Conservation (phyloP, 2,329 filamentous ascomycete species). For the Venturiaceae sp. region DNA sequence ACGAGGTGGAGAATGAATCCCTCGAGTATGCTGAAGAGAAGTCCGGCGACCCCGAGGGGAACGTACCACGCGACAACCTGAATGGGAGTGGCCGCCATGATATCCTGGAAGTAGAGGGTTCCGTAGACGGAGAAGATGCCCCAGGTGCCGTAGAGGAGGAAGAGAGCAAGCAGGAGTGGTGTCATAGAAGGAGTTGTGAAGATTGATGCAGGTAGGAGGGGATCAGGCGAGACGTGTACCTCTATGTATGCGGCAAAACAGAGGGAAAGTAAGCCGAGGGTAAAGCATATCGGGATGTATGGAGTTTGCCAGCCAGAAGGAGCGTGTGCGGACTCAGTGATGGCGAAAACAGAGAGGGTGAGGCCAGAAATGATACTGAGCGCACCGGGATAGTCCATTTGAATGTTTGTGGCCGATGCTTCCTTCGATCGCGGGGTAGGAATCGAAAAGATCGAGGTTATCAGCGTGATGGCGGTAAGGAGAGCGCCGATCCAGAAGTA, state of each 20-base stretch:
- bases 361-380: too few relatives aligned
- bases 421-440: too few relatives aligned
- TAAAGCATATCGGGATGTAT: slow-evolving; percentile 58
- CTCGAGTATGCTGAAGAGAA: slow-evolving; percentile 22
- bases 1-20: slow-evolving; percentile 25
- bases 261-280: slow-evolving; percentile 52
- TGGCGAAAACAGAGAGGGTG: slow-evolving; percentile 66
- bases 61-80: slow-evolving; percentile 24
- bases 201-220: slow-evolving; percentile 59
- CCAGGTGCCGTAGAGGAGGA: slow-evolving; percentile 53
- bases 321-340: slow-evolving; percentile 64
- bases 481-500: slow-evolving; percentile 12
- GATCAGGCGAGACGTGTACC: slow-evolving; percentile 57
- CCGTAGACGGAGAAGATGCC: slow-evolving; percentile 28
- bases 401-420: too few relatives aligned
- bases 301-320: slow-evolving; percentile 62
- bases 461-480: slow-evolving; percentile 21
- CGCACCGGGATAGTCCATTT: too few relatives aligned
- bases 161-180: slow-evolving; percentile 48
- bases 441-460: slow-evolving; percentile 25
- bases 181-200: slow-evolving; percentile 63
- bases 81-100: slow-evolving; percentile 11
- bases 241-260: slow-evolving; percentile 57
- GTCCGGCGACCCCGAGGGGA: slow-evolving; percentile 24
- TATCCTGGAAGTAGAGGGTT: slow-evolving; percentile 24